phyloP scores from a whole-genome alignment of 768 basidiomycete genomes.

The Suillus fuscotomentosus region DNA sequence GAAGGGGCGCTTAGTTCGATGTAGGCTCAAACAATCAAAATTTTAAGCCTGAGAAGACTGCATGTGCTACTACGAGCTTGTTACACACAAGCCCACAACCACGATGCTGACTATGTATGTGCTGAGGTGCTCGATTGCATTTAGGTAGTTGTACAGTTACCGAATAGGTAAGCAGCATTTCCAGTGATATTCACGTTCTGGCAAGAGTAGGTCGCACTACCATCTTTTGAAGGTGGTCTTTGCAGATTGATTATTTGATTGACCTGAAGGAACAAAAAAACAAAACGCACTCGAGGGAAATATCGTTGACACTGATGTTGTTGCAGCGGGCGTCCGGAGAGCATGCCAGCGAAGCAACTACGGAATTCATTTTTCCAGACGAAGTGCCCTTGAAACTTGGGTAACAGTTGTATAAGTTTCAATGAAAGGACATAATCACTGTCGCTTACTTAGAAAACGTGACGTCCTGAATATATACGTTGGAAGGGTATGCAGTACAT shows the following conservation, averaged over 20 bases:
- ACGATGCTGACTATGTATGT: neutral
- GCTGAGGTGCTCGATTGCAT: neutral
- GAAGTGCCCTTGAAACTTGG: conserved; percentile 36
- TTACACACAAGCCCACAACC: neutral
- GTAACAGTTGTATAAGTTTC: conserved; percentile 30
- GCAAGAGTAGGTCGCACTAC: conserved; percentile 48
- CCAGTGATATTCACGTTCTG: conserved; percentile 52
- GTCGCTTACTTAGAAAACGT: conserved; percentile 31
- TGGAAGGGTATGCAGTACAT: conserved; percentile 39
- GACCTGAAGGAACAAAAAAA: neutral
- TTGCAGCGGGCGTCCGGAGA: conserved; percentile 36
- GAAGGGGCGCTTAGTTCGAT: neutral
- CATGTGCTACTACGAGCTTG: neutral
- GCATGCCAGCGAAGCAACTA: conserved; percentile 44
- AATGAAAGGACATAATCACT: neutral
- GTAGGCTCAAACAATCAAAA: neutral
- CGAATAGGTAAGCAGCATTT: conserved; percentile 43
- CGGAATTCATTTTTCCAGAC: conserved; percentile 36
- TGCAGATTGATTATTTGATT: neutral
- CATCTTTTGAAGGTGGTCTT: conserved; percentile 36
- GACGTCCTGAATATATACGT: conserved; percentile 39
- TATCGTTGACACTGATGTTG: conserved; percentile 46
- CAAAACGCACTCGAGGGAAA: conserved; percentile 43
- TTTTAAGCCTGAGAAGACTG: neutral
- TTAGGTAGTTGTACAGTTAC: conserved; percentile 22